Evolutionary conservation across 345 rosid genomes (phyloP).

Genomic region (Eucalyptus pumila): DNA sequence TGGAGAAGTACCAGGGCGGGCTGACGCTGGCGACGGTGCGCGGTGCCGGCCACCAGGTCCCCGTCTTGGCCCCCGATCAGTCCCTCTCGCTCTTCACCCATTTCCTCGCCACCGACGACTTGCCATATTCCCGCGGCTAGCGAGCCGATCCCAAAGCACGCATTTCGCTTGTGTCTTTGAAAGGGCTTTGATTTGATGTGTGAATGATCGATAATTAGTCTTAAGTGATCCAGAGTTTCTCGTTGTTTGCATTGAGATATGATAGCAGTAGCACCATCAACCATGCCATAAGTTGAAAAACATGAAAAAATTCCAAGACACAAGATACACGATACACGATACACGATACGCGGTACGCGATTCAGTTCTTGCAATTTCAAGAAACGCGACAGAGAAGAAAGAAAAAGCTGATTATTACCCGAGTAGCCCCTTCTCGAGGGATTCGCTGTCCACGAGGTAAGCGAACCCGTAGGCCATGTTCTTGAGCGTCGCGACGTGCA

Average conservation of each 20-base stretch:
- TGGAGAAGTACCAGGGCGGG: constrained; percentile 43
- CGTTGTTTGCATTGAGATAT: background rate
- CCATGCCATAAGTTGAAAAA: background rate
- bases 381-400: background rate
- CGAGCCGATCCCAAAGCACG: background rate
- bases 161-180: background rate
- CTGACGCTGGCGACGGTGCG: constrained; percentile 48
- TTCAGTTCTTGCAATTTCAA: background rate
- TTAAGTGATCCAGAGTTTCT: background rate
- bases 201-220: background rate
- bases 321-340: background rate
- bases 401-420: background rate
- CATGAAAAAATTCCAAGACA: background rate
- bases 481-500: constrained; percentile 54
- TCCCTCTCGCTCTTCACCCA: constrained; percentile 52
- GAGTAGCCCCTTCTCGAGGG: background rate
- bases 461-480: constrained; percentile 67
- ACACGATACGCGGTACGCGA: background rate
- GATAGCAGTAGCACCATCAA: background rate
- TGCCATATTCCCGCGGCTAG: constrained; percentile 13
- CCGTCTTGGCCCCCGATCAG: constrained; percentile 33
- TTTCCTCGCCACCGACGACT: constrained; percentile 18
- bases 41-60: constrained; percentile 76
- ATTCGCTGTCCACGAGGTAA: constrained; percentile 48
- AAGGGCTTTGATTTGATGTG: background rate